Evolutionary conservation across 1,139 yeast genomes (phyloP).

Genomic region (Williopsis jadinii): DNA sequence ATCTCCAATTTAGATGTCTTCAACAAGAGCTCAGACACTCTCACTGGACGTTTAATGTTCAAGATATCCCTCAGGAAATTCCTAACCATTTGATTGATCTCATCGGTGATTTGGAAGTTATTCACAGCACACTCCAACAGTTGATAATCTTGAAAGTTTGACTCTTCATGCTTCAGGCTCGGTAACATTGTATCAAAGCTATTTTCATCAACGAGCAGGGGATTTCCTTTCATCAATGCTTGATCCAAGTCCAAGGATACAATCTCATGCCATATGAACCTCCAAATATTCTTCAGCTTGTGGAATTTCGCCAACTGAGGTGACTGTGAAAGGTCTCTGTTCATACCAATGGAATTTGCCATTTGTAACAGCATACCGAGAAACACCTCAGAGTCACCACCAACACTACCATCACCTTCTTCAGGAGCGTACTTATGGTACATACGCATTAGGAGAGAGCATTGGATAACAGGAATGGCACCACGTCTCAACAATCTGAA

Average conservation of each 20-base stretch:
- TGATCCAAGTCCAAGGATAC: slow-evolving; percentile 30
- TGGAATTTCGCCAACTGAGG: slow-evolving; percentile 26
- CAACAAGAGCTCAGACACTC: slow-evolving; percentile 15
- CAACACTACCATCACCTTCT: slow-evolving; percentile 43
- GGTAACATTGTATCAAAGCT: slow-evolving; percentile 37
- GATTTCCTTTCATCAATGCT: slow-evolving; percentile 36
- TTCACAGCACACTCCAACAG: slow-evolving; percentile 18
- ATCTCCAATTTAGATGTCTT: slow-evolving; percentile 17
- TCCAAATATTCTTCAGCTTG: slow-evolving; percentile 26
- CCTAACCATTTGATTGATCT: slow-evolving; percentile 18
- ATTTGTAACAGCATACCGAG: slow-evolving; percentile 40
- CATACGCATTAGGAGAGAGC: slow-evolving; percentile 35
- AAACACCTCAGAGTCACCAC: slow-evolving; percentile 40
- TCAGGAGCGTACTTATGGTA: slow-evolving; percentile 44
- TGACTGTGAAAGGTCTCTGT: slow-evolving; percentile 34
- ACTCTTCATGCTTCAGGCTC: slow-evolving; percentile 5
- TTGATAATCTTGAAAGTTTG: slow-evolving; percentile 9
- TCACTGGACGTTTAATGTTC: slow-evolving; percentile 16
- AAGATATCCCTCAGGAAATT: slow-evolving; percentile 19
- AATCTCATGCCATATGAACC: slow-evolving; percentile 50
- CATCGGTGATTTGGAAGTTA: slow-evolving; percentile 17
- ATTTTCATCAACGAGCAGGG: slow-evolving; percentile 28
- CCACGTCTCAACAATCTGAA: slow-evolving; percentile 43
- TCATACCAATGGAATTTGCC: slow-evolving; percentile 44
- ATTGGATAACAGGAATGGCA: slow-evolving; percentile 43